Percentiles rank a stretch among this genome's conserved stretches.
phyloP scores from a whole-genome alignment of 768 basidiomycete species.

The Leccinum uliginosum region DNA sequence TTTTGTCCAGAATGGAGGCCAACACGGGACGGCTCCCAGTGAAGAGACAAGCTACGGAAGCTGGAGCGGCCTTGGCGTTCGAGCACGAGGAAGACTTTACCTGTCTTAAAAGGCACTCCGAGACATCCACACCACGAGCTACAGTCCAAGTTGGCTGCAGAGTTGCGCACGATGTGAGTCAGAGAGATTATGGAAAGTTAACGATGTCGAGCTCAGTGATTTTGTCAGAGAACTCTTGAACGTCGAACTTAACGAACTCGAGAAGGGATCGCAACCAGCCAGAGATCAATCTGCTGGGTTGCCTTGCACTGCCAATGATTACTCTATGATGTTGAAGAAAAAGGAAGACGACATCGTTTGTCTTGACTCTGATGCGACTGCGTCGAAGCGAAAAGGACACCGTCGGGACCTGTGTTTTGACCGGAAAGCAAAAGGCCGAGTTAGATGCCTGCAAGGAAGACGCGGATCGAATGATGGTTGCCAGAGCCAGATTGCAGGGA shows the following conservation, averaged over 20 bases:
- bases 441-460: constrained; percentile 56
- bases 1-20: constrained; percentile 53
- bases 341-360: constrained; percentile 68
- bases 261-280: constrained; percentile 62
- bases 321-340: constrained; percentile 67
- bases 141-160: constrained; percentile 64
- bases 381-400: constrained; percentile 55
- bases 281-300: constrained; percentile 78
- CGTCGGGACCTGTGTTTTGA: constrained; percentile 61
- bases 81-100: constrained; percentile 79
- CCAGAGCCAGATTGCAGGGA: constrained; percentile 61
- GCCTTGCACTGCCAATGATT: constrained; percentile 70
- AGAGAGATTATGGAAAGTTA: background rate
- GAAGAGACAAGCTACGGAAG: constrained; percentile 62
- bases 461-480: constrained; percentile 38
- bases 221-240: constrained; percentile 56
- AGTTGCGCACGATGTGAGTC: constrained; percentile 60
- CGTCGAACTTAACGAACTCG: constrained; percentile 54
- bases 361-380: constrained; percentile 50
- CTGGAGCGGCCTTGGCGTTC: constrained; percentile 55
- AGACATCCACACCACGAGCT: constrained; percentile 59
- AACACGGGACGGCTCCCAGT: constrained; percentile 53
- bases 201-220: background rate
- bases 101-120: constrained; percentile 71
- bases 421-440: constrained; percentile 62